Base-by-base conservation (phyloP, 2,329 filamentous ascomycete species). In the Colletotrichum scovillei region DNA sequence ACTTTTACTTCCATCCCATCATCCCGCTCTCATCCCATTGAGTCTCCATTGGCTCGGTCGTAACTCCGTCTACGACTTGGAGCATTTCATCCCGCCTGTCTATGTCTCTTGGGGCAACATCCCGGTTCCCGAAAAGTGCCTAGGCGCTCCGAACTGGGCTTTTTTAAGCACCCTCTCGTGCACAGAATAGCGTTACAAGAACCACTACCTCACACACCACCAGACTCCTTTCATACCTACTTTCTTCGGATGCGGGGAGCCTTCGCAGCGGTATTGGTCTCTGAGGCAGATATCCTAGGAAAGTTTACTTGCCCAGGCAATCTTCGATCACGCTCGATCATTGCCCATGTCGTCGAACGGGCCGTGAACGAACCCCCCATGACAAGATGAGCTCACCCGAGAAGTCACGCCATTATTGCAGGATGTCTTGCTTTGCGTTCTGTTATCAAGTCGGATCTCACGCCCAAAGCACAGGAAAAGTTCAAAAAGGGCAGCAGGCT, bases 241-340 rank as follows among this genome's bases (percentile, higher is more conserved):
- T 55, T 65, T 63, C 58, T 30, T 63, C 30, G n/a, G 22, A n/a
- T 69, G 65, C 46, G 53, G 69, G 65, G 65, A 63, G 65, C 52
- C 28, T 42, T 38, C 24, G 24, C 32, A 14, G 59, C 46, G 53
- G 24, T 30, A 32, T n/a, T 24, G 14, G 19, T 32, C n/a, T 58
- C 56, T 53, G 28, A 52, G 35, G 63, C 52, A 24, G 22, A 68
- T 49, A 42, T 53, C 30, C 28, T 52, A 14, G 42, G 16, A 55
- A 73, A 70, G 42, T 28, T 58, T 69, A 26, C 66, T 65, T 49
- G 55, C 24, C 60, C 46, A 49, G 32, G 55, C 35, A 38, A 52
- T 49, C 52, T 38, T 26, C 53, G 52, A 26, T 32, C n/a, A 22
- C 30, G 30, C 65, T 30, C 22, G 52, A 42, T n/a, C 9, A 49